Evolutionary conservation across 2,329 filamentous ascomycete species (phyloP), one percentile per base, ranked within the genome.

Genomic region (Acarospora socialis): DNA sequence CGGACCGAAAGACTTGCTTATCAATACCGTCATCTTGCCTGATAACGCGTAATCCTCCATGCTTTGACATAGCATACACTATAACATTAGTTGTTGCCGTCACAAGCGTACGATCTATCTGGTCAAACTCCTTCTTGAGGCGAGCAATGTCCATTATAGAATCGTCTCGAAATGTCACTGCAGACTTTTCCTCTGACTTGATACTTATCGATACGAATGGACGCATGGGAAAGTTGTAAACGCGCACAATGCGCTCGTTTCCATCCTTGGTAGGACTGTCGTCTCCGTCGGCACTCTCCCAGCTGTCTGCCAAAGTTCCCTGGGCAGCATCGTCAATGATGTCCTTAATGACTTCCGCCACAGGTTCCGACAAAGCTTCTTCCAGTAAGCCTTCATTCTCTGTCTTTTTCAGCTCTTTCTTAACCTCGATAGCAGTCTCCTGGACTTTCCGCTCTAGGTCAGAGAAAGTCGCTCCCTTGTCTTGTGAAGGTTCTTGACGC

Each of bases 81-180:
- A 98, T 95, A 59, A 90, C 93, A 38, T 78, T 79, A 49, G 82
- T 77, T 16, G 83, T 87, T 12, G 87, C 86, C 4, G 86, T 80
- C 30, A 87, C 87, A 19, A 98, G 68, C 41, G 86, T 92, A 43
- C 92, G 81, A 51, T 98, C 90, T 40, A 94, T 77, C 59, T 95
- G 90, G 50, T 98, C 90, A 47, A 95, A 95, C 4, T 93, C 84
- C 60, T 95, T 95, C 67, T 93, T 93, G 42, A 95, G 67, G 36
- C 84, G 74, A 31, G 90, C 87, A 50, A 98, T 90, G 46, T 93
- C 83, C 65, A 93, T 81, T 46, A 93, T 76, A 25, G 77, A 70
- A 43, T 87, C 79, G 35, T 82, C 73, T 21, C 78, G 76, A 53
- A 95, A 77, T 16, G 65, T 54, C 36, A 73, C 63, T 9, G 68